These are phyloP conservation scores for Vigna reflexopilosa DNA, from an alignment of 306 rosid genomes.

Conservation along the genomic window DNA sequence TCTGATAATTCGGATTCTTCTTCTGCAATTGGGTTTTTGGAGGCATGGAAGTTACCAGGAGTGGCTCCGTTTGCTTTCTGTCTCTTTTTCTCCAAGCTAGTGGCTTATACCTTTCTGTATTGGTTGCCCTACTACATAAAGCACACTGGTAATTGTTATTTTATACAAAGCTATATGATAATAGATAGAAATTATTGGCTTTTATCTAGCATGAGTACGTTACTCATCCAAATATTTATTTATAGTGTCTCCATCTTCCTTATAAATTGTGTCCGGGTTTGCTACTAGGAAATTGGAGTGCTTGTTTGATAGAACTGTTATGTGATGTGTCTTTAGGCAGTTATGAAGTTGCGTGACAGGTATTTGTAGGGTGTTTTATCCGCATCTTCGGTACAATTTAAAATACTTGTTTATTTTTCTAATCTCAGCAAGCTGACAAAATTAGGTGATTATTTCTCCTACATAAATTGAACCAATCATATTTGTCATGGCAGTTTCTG, in stretches of 20 bases:
- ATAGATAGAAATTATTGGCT: constrained; percentile 25
- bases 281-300: constrained; percentile 18
- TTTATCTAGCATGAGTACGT: background rate
- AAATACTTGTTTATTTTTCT: background rate
- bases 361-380: background rate
- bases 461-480: background rate
- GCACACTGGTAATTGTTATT: constrained; percentile 62
- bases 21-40: constrained; percentile 88
- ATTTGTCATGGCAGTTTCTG: background rate
- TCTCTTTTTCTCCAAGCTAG: constrained; percentile 95
- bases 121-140: constrained; percentile 95
- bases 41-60: constrained; percentile 93
- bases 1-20: constrained; percentile 51
- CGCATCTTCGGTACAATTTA: background rate
- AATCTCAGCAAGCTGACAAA: background rate
- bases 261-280: background rate
- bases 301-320: constrained; percentile 1
- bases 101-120: constrained; percentile 87
- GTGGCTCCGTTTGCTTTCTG: constrained; percentile 87
- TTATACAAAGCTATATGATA: constrained; percentile 24
- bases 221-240: constrained; percentile 4
- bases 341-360: background rate
- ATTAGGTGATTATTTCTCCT: background rate
- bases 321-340: background rate
- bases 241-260: constrained; percentile 6